Conservation (phyloP, 2,329 filamentous ascomycete species). For the Beauveria varroae region DNA sequence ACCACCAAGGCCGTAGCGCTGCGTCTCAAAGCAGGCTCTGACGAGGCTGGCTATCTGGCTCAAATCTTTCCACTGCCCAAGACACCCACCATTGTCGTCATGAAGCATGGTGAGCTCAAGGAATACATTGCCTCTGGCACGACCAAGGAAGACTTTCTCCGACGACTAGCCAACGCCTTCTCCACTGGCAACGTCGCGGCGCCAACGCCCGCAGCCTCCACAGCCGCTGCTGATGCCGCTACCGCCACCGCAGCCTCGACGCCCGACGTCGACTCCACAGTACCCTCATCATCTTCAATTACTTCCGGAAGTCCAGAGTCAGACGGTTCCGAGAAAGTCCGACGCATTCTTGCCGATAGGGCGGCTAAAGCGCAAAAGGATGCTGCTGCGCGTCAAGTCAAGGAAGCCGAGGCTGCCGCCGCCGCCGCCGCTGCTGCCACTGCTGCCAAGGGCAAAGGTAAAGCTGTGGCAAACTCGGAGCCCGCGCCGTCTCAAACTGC, state of each 20-base stretch:
- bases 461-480: constrained; percentile 36
- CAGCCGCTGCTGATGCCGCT: constrained; percentile 11
- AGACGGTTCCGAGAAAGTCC: constrained; percentile 26
- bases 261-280: constrained; percentile 9
- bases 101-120: constrained; percentile 69
- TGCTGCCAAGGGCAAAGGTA: constrained; percentile 38
- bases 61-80: constrained; percentile 76
- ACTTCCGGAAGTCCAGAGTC: constrained; percentile 18
- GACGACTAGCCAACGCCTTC: constrained; percentile 29
- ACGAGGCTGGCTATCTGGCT: constrained; percentile 73
- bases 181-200: constrained; percentile 6
- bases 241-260: constrained; percentile 6
- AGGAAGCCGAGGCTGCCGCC: constrained; percentile 36
- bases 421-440: background rate
- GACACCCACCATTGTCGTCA: constrained; percentile 72
- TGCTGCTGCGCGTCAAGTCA: constrained; percentile 38
- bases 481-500: constrained; percentile 20
- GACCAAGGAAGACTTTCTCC: constrained; percentile 58
- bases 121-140: constrained; percentile 65
- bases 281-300: constrained; percentile 15
- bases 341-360: constrained; percentile 41
- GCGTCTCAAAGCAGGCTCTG: constrained; percentile 62
- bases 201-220: constrained; percentile 13
- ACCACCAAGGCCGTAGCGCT: constrained; percentile 59
- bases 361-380: constrained; percentile 36